A percentile compares a stretch with the other conserved stretches of the same genome.
These are phyloP conservation scores for Pichia membranifaciens DNA, from an alignment of 805 yeast species.

Conservation along the genomic window DNA sequence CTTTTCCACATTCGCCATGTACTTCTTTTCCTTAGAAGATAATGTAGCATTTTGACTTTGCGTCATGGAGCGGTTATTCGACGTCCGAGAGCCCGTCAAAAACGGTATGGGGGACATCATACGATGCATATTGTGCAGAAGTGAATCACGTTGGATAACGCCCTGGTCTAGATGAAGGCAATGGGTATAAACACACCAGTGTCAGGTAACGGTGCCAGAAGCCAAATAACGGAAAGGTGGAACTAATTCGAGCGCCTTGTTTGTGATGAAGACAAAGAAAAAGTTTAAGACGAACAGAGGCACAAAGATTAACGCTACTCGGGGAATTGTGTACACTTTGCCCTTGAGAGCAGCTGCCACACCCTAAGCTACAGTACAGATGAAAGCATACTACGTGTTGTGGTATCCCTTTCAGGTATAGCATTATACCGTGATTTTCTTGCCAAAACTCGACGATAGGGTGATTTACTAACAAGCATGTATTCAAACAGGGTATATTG, in stretches of 20 bases:
- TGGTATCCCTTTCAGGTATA: constrained; percentile 7
- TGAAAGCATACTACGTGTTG: constrained; percentile 12
- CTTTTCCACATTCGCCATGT: constrained; percentile 59
- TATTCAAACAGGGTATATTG: constrained; percentile 21
- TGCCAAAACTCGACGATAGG: neutral
- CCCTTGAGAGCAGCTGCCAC: no score
- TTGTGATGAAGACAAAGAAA: no score
- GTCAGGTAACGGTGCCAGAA: no score
- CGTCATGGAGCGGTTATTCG: constrained; percentile 7
- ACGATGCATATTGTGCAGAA: constrained; percentile 12
- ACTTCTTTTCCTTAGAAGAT: constrained; percentile 63
- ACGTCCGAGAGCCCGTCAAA: constrained; percentile 11
- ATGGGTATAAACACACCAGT: no score
- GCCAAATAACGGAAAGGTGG: no score
- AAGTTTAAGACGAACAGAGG: no score
- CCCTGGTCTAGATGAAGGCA: no score
- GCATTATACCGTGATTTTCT: neutral
- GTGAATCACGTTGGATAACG: no score
- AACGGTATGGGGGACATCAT: constrained; percentile 17
- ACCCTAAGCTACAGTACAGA: neutral
- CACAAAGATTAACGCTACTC: no score
- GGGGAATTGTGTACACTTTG: no score
- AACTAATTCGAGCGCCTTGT: no score
- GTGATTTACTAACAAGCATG: neutral
- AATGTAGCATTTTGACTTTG: constrained; percentile 20